These are phyloP conservation scores for Sphagnum contortum DNA, from an alignment of 225 moss, liverwort and hornwort species.

Conservation along the genomic window DNA sequence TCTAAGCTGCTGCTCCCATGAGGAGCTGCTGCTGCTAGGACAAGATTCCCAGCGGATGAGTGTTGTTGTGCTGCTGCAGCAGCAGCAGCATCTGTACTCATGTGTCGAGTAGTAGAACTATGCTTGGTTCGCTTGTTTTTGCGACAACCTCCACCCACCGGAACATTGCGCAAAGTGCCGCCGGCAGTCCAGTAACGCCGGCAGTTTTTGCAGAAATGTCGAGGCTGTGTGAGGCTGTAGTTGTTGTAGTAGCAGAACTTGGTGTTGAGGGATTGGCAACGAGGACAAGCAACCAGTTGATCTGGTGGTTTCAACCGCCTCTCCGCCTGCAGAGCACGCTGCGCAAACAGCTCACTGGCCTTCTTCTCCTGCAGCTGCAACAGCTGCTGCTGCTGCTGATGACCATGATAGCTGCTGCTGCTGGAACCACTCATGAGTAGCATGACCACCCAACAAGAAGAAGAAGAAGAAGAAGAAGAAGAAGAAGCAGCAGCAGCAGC, in stretches of 20 bases:
- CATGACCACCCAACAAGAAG: too few species aligned
- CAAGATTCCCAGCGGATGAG: slow-evolving; percentile 12
- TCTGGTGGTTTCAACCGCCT: slow-evolving; percentile 43
- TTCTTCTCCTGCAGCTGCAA: slow-evolving; percentile 49
- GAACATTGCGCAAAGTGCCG: slow-evolving; percentile 44
- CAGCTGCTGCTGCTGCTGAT: slow-evolving; percentile 4
- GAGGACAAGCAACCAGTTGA: slow-evolving; percentile 50
- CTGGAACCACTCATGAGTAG: too few species aligned
- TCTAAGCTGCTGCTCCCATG: too few species aligned
- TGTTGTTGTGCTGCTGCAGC: not conserved
- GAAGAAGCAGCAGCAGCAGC: too few species aligned
- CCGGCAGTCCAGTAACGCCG: slow-evolving; percentile 61
- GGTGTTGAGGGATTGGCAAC: slow-evolving; percentile 48
- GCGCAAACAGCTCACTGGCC: slow-evolving; percentile 51
- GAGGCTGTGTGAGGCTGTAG: slow-evolving; percentile 54
- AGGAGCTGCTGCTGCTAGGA: not conserved
- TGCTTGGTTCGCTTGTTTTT: slow-evolving; percentile 47
- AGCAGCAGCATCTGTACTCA: slow-evolving; percentile 14
- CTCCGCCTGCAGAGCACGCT: slow-evolving; percentile 52
- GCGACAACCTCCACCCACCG: slow-evolving; percentile 46
- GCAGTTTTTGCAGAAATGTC: slow-evolving; percentile 56
- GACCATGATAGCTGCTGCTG: too few species aligned
- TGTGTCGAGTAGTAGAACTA: not conserved
- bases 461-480: too few species aligned
- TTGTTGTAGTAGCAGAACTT: slow-evolving; percentile 64